These are phyloP conservation scores for Marsdenia floribunda DNA, from an alignment of 257 asterid genomes.

Conservation along the genomic window DNA sequence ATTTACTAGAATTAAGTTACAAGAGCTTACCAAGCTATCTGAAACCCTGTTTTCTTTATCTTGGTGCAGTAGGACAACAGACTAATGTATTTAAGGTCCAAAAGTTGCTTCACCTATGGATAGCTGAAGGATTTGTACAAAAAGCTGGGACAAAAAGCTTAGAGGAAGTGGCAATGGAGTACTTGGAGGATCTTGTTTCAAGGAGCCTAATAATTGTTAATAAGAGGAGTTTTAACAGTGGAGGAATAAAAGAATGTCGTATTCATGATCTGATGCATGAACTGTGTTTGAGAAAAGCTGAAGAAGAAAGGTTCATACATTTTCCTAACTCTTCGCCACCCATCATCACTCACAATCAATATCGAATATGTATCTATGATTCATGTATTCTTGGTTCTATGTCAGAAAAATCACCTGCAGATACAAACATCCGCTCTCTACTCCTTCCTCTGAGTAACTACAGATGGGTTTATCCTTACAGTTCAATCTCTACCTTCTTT, in stretches of 20 bases:
- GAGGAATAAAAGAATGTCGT: constrained; percentile 10
- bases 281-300: constrained; percentile 13
- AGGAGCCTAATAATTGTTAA: constrained; percentile 9
- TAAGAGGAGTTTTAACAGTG: background rate
- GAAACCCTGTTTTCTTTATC: constrained; percentile 20
- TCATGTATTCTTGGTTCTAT: background rate
- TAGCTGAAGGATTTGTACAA: constrained; percentile 13
- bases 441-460: background rate
- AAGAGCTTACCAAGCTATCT: constrained; percentile 2
- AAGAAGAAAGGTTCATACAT: constrained; percentile 1
- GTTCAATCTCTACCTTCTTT: background rate
- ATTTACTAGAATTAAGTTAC: constrained; percentile 2
- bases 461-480: background rate
- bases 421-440: background rate
- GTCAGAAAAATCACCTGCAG: background rate
- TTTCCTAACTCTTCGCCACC: background rate
- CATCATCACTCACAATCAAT: background rate
- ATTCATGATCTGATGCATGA: constrained; percentile 8
- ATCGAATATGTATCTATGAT: background rate
- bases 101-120: constrained; percentile 8
- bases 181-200: constrained; percentile 10
- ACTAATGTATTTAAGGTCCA: background rate
- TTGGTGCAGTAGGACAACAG: background rate
- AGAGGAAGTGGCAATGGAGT: constrained; percentile 7
- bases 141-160: background rate